Evolutionary conservation across 164 flowering plant species (phyloP).

Genomic region (Aristolochia contorta): DNA sequence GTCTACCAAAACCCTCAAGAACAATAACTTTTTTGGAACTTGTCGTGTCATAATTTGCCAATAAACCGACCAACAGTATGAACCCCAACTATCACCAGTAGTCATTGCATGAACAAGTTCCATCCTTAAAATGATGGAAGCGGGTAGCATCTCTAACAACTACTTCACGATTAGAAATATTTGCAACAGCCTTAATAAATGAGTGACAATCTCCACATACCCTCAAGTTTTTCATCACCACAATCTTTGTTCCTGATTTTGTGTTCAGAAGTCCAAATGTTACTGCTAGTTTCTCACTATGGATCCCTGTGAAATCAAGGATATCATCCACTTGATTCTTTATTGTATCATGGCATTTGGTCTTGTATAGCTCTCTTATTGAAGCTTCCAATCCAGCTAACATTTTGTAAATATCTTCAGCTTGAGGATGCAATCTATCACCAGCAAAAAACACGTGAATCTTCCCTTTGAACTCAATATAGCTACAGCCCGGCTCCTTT

Average conservation of each 20-base stretch:
- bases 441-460: slow-evolving; percentile 64
- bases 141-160: slow-evolving; percentile 79
- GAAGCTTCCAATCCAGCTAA: slow-evolving; percentile 46
- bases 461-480: slow-evolving; percentile 51
- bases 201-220: slow-evolving; percentile 69
- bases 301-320: slow-evolving; percentile 28
- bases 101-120: slow-evolving; percentile 81
- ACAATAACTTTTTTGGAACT: too few species aligned
- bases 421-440: slow-evolving; percentile 53
- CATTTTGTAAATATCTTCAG: slow-evolving; percentile 46
- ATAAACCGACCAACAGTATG: background rate
- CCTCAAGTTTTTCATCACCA: slow-evolving; percentile 79
- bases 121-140: slow-evolving; percentile 74
- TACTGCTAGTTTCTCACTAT: slow-evolving; percentile 81
- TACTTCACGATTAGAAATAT: slow-evolving; percentile 49
- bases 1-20: too few species aligned
- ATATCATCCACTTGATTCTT: slow-evolving; percentile 16
- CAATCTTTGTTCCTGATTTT: slow-evolving; percentile 41
- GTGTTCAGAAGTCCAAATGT: slow-evolving; percentile 62
- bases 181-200: slow-evolving; percentile 64
- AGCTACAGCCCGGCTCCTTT: slow-evolving; percentile 85
- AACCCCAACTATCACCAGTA: slow-evolving; percentile 42
- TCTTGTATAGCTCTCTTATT: slow-evolving; percentile 16
- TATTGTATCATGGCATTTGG: slow-evolving; percentile 5
- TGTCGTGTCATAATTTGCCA: background rate